These are phyloP conservation scores for Hypoxylon crocopeplum DNA, from an alignment of 495 filamentous ascomycete species.

Conservation along the genomic window DNA sequence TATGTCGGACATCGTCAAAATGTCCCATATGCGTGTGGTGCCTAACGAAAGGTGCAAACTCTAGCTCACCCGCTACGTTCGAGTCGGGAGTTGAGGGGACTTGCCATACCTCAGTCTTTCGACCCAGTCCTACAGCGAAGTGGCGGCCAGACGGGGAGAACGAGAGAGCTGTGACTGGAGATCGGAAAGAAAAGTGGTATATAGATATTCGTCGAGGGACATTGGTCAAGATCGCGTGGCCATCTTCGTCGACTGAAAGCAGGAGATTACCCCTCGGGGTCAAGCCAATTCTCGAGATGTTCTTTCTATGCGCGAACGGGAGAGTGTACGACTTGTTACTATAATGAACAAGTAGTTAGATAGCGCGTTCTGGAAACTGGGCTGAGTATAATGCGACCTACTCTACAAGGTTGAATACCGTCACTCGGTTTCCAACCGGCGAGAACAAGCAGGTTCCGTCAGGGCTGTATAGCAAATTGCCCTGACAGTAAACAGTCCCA, in stretches of 20 bases:
- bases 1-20: conserved; percentile 81
- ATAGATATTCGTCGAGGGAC: conserved; percentile 83
- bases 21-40: conserved; percentile 87
- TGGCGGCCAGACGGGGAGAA: conserved; percentile 92
- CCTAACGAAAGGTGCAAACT: conserved; percentile 92
- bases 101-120: conserved; percentile 92
- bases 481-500: conserved; percentile 96
- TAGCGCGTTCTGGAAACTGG: background rate
- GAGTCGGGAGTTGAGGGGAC: conserved; percentile 86
- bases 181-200: conserved; percentile 93
- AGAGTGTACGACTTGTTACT: conserved; percentile 97
- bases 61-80: conserved; percentile 78
- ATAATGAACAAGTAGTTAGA: conserved; percentile 35
- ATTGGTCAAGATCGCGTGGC: conserved; percentile 89
- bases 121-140: conserved; percentile 84
- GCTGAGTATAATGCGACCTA: conserved; percentile 50
- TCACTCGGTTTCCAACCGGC: conserved; percentile 95
- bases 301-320: conserved; percentile 91
- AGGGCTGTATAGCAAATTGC: conserved; percentile 94
- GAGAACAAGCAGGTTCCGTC: conserved; percentile 95
- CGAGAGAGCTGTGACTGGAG: conserved; percentile 78
- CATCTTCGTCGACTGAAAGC: conserved; percentile 92
- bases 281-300: conserved; percentile 85
- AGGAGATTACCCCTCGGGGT: conserved; percentile 89
- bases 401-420: conserved; percentile 96